Evolutionary conservation across 2,329 filamentous ascomycete genomes (phyloP).

Genomic region (Orbilia brochopaga): DNA sequence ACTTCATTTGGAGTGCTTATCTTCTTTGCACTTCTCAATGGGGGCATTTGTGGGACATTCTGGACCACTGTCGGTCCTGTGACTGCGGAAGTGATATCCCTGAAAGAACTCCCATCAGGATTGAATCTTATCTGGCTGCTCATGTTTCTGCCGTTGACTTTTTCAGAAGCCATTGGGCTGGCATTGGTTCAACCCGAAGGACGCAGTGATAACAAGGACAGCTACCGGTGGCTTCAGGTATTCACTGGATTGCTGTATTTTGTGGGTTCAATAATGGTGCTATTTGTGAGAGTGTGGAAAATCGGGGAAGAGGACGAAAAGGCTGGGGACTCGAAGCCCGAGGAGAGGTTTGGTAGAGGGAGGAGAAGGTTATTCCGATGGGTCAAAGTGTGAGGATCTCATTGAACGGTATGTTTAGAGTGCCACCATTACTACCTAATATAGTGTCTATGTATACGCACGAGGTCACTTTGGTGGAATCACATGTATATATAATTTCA

Average conservation of each 20-base stretch:
- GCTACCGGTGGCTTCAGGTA: conserved; percentile 66
- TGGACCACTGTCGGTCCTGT: conserved; percentile 74
- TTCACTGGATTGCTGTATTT: conserved; percentile 70
- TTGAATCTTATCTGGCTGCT: conserved; percentile 75
- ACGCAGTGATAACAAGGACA: conserved; percentile 58
- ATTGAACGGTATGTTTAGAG: no score
- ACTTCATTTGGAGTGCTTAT: conserved; percentile 69
- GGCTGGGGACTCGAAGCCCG: conserved; percentile 20
- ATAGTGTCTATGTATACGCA: no score
- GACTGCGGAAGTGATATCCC: conserved; percentile 74
- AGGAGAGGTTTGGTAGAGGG: conserved; percentile 32
- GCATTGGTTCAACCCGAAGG: conserved; percentile 59
- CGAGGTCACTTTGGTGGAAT: no score
- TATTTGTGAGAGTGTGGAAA: conserved; percentile 68
- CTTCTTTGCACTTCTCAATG: conserved; percentile 72
- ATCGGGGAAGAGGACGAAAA: conserved; percentile 62
- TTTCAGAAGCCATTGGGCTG: conserved; percentile 67
- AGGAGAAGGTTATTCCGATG: conserved; percentile 39
- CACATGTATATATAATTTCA: no score
- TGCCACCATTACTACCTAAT: conserved; percentile 2
- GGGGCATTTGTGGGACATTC: conserved; percentile 72
- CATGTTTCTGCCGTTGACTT: conserved; percentile 73
- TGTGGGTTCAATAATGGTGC: conserved; percentile 63
- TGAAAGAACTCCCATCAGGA: conserved; percentile 71
- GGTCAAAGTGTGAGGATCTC: conserved; percentile 27